Conservation (phyloP, 1,139 yeast genomes). For the Yamadazyma pseudoaaseri region DNA sequence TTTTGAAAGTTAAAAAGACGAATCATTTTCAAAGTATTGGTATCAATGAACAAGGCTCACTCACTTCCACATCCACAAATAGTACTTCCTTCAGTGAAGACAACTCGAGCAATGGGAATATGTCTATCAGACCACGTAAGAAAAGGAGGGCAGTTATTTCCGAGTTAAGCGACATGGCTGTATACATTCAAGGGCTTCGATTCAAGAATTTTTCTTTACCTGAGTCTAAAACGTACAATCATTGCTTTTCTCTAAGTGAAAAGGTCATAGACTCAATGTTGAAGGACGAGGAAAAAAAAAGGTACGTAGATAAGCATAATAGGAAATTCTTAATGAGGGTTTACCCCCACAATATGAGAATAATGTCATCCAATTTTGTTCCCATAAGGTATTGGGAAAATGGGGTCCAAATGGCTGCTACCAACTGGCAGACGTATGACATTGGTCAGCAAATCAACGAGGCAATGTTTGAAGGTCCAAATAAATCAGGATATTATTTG, state of each 20-base stretch:
- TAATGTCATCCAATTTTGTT: conserved; percentile 75
- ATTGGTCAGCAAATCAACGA: conserved; percentile 87
- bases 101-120: conserved; percentile 14
- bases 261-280: conserved; percentile 61
- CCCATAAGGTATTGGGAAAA: conserved; percentile 79
- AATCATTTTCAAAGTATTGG: conserved; percentile 22
- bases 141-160: conserved; percentile 28
- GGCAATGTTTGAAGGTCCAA: conserved; percentile 67
- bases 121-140: conserved; percentile 20
- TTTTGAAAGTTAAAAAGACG: conserved; percentile 74
- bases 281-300: conserved; percentile 54
- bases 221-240: conserved; percentile 77
- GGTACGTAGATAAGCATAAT: conserved; percentile 73
- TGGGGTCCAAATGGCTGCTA: conserved; percentile 94
- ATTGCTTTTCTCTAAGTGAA: conserved; percentile 85
- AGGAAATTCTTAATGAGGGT: conserved; percentile 72
- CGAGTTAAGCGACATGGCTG: conserved; percentile 60
- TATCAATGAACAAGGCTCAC: conserved; percentile 24
- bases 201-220: conserved; percentile 83
- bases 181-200: conserved; percentile 71
- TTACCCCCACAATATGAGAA: conserved; percentile 79
- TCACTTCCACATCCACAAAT: conserved; percentile 25
- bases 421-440: conserved; percentile 96
- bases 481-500: conserved; percentile 69
- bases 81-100: conserved; percentile 54